A percentile compares a stretch with the other conserved stretches of the same genome.
phyloP scores from a whole-genome alignment of 768 basidiomycete species.

The Pisolithus albus region DNA sequence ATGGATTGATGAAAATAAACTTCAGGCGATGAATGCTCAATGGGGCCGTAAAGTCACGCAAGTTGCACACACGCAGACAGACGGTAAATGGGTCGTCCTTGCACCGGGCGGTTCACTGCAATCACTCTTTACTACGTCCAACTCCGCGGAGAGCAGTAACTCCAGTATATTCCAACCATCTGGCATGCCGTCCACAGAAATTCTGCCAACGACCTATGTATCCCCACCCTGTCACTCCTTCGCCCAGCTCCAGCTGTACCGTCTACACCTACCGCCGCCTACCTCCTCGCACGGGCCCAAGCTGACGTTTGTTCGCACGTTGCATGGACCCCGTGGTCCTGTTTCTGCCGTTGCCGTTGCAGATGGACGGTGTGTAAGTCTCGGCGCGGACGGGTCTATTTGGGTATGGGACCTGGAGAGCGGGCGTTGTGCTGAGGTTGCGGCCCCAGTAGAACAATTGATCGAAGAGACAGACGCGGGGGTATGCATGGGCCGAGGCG shows the following conservation, averaged over 20 bases:
- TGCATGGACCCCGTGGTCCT: conserved; percentile 64
- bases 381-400: conserved; percentile 63
- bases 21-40: conserved; percentile 61
- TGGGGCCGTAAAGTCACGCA: conserved; percentile 68
- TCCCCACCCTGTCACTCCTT: conserved; percentile 39
- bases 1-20: conserved; percentile 62
- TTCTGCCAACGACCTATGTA: conserved; percentile 14
- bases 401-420: conserved; percentile 87
- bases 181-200: background rate
- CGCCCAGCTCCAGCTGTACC: conserved; percentile 65
- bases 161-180: conserved; percentile 22
- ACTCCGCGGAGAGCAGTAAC: background rate
- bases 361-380: conserved; percentile 77
- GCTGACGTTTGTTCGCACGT: conserved; percentile 62
- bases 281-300: conserved; percentile 52
- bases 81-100: conserved; percentile 80
- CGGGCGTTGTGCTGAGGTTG: conserved; percentile 33
- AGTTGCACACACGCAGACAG: conserved; percentile 72
- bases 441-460: conserved; percentile 29
- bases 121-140: conserved; percentile 10
- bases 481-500: background rate
- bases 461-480: conserved; percentile 2
- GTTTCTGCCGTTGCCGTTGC: conserved; percentile 64
- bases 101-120: conserved; percentile 47
- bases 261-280: conserved; percentile 52